phyloP scores from a whole-genome alignment of 192 early-diverging fungal species.

The Thamnidium elegans region DNA sequence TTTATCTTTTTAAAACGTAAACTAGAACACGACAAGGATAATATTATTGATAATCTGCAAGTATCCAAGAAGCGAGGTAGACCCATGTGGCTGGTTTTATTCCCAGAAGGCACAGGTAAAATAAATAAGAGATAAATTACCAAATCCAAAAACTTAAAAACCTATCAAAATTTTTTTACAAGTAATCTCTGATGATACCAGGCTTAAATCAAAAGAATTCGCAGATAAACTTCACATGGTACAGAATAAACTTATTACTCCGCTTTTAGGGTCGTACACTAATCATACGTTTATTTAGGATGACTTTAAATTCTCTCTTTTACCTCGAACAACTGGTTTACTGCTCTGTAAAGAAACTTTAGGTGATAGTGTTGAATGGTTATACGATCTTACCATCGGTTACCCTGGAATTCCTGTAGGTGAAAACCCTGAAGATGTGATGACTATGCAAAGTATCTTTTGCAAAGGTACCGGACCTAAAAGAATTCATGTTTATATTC shows the following conservation, averaged over 20 bases:
- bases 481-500: slow-evolving; percentile 80
- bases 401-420: slow-evolving; percentile 72
- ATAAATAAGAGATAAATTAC: not conserved
- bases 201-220: slow-evolving; percentile 63
- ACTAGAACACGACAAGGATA: slow-evolving; percentile 60
- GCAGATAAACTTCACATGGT: slow-evolving; percentile 54
- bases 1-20: slow-evolving; percentile 93
- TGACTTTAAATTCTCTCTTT: slow-evolving; percentile 67
- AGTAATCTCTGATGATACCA: slow-evolving; percentile 76
- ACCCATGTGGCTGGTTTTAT: slow-evolving; percentile 90
- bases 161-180: not conserved
- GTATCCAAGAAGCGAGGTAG: slow-evolving; percentile 52
- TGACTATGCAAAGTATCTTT: slow-evolving; percentile 75
- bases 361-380: slow-evolving; percentile 59
- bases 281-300: slow-evolving; percentile 32
- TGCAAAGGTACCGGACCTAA: slow-evolving; percentile 69
- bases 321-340: slow-evolving; percentile 87
- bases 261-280: too few relatives aligned
- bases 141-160: too few relatives aligned
- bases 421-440: slow-evolving; percentile 77
- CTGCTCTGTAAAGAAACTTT: slow-evolving; percentile 68
- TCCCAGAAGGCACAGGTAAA: slow-evolving; percentile 88
- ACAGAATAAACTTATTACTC: not conserved
- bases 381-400: slow-evolving; percentile 90
- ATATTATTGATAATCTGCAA: slow-evolving; percentile 56